A percentile compares a stretch with the other conserved stretches of the same genome.
Evolutionary conservation across 352 stramenopile species (phyloP).

Genomic region (Phytophthora sansomeana): DNA sequence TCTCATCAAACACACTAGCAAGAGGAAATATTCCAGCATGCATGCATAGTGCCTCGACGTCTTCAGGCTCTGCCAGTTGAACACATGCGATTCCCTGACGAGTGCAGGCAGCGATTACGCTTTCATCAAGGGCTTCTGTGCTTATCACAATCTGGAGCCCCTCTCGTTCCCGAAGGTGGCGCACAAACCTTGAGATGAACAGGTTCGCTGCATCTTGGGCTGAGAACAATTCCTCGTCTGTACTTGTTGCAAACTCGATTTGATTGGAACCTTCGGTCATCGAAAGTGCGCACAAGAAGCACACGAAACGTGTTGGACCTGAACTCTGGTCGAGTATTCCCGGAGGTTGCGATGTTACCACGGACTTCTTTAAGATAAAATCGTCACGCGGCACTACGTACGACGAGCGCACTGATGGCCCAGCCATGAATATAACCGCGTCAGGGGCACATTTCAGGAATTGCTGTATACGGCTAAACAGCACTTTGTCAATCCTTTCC

Average conservation of each 20-base stretch:
- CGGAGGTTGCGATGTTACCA: constrained; percentile 54
- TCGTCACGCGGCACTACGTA: constrained; percentile 47
- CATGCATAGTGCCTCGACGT: constrained; percentile 55
- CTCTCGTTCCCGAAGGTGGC: constrained; percentile 22
- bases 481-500: constrained; percentile 1
- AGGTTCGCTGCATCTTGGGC: constrained; percentile 25
- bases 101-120: constrained; percentile 53
- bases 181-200: constrained; percentile 46
- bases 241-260: constrained; percentile 36
- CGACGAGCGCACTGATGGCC: constrained; percentile 41
- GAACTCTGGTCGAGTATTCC: constrained; percentile 23
- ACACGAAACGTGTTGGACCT: constrained; percentile 45
- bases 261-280: constrained; percentile 45
- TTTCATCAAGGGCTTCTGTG: constrained; percentile 52
- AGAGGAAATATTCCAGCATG: constrained; percentile 49
- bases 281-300: constrained; percentile 48
- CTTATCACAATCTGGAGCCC: constrained; percentile 57
- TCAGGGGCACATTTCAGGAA: constrained; percentile 45
- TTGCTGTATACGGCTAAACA: constrained; percentile 43
- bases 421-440: constrained; percentile 49
- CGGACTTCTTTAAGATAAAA: constrained; percentile 65
- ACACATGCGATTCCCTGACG: constrained; percentile 64
- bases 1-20: constrained; percentile 61
- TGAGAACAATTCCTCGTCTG: constrained; percentile 38
- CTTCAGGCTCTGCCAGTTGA: constrained; percentile 60